phyloP scores from a whole-genome alignment of 352 stramenopile species.

The Globisporangium camurandrum region DNA sequence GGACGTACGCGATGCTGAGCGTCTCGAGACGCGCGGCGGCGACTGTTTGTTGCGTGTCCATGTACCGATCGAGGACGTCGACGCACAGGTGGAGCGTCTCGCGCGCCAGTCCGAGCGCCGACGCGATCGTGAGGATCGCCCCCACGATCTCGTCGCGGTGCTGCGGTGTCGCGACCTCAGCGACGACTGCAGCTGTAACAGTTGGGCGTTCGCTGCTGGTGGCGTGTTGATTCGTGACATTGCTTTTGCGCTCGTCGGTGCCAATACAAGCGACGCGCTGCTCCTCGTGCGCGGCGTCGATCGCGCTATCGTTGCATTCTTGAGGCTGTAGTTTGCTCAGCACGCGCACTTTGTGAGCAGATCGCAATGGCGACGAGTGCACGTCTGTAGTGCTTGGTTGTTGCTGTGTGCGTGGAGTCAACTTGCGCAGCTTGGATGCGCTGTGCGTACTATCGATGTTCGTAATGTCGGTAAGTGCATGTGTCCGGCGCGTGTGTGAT shows the following conservation, averaged over 20 bases:
- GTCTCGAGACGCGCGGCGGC: conserved; percentile 29
- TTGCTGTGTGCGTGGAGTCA: neutral
- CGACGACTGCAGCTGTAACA: too few species aligned
- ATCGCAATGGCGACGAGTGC: conserved; percentile 4
- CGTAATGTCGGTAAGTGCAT: neutral
- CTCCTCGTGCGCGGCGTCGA: neutral
- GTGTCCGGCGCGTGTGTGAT: too few species aligned
- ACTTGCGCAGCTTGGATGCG: conserved; percentile 3
- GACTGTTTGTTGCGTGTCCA: conserved; percentile 18
- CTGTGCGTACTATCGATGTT: neutral
- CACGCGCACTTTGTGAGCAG: neutral
- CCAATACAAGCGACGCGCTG: neutral
- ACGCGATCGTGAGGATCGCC: conserved; percentile 57
- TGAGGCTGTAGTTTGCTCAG: neutral
- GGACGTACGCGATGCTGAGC: conserved; percentile 52
- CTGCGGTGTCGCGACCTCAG: conserved; percentile 18
- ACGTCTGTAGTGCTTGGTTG: neutral
- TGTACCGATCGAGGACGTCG: conserved; percentile 45
- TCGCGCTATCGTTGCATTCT: neutral
- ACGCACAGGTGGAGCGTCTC: conserved; percentile 60
- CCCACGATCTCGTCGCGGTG: conserved; percentile 62
- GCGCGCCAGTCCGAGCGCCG: conserved; percentile 39
- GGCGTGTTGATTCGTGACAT: neutral
- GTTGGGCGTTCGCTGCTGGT: conserved; percentile 1
- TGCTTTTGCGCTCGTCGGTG: neutral